phyloP scores from a whole-genome alignment of 495 filamentous ascomycete species.

The Penicillium flavigenum region DNA sequence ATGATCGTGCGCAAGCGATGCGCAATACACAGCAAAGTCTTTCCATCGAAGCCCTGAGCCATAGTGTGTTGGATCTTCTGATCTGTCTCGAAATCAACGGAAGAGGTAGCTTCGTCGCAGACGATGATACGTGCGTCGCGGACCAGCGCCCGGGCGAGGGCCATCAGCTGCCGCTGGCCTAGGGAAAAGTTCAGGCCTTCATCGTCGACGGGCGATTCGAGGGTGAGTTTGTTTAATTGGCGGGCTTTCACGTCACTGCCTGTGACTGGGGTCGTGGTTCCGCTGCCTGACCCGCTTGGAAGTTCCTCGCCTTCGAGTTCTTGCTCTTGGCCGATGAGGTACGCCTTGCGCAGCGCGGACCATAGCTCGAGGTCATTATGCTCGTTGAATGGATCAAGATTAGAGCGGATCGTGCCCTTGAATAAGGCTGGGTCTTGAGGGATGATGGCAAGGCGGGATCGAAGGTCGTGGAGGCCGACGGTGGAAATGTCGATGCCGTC shows the following conservation, averaged over 20 bases:
- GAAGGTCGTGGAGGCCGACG: conserved; percentile 81
- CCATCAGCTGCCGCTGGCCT: conserved; percentile 96
- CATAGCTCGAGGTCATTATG: conserved; percentile 86
- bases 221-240: conserved; percentile 59
- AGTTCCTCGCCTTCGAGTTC: conserved; percentile 23
- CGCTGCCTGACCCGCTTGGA: conserved; percentile 22
- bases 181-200: conserved; percentile 94
- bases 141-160: conserved; percentile 85
- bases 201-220: conserved; percentile 85
- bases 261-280: conserved; percentile 14
- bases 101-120: conserved; percentile 91
- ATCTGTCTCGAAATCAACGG: conserved; percentile 95
- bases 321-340: conserved; percentile 61
- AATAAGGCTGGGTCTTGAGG: conserved; percentile 96
- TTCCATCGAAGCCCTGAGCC: conserved; percentile 78
- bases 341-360: conserved; percentile 78
- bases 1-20: conserved; percentile 89
- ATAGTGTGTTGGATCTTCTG: conserved; percentile 93
- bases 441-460: conserved; percentile 88
- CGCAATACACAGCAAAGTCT: conserved; percentile 93
- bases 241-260: conserved; percentile 19
- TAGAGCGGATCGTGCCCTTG: conserved; percentile 83
- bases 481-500: conserved; percentile 87
- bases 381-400: conserved; percentile 89
- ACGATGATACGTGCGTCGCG: conserved; percentile 87